A percentile compares a stretch with the other conserved stretches of the same genome.
These are phyloP conservation scores for Ogataea parapolymorpha DNA, from an alignment of 805 yeast genomes.

Conservation along the genomic window DNA sequence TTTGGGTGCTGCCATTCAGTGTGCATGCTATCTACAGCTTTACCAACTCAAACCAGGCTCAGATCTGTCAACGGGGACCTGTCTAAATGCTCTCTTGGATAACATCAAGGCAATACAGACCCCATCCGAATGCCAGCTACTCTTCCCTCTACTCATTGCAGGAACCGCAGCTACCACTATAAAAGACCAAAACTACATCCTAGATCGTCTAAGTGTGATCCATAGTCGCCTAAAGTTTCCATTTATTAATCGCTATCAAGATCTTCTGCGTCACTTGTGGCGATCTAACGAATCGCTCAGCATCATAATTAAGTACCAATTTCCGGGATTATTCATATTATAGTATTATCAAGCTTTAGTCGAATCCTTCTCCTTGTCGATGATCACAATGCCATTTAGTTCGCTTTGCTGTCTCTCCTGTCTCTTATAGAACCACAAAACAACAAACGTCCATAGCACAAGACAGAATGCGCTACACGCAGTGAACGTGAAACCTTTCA, in stretches of 20 bases:
- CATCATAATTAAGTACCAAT: constrained; percentile 1
- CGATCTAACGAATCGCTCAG: not conserved
- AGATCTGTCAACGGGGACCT: not conserved
- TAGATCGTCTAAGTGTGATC: not conserved
- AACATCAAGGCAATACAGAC: not conserved
- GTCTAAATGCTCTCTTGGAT: constrained; percentile 1
- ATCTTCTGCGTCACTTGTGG: constrained; percentile 2
- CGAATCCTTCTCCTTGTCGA: constrained; percentile 1
- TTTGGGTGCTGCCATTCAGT: constrained; percentile 3
- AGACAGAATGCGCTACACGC: constrained; percentile 15
- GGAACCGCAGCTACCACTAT: not conserved
- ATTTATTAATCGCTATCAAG: constrained; percentile 1
- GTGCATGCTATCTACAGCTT: constrained; percentile 5
- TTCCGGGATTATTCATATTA: constrained; percentile 5
- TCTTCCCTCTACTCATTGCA: constrained; percentile 4
- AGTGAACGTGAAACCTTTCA: constrained; percentile 30
- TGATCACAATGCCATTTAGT: constrained; percentile 7
- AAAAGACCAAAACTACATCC: constrained; percentile 1
- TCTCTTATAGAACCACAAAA: constrained; percentile 13
- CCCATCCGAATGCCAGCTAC: not conserved
- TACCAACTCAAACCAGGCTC: not conserved
- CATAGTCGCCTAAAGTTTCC: constrained; percentile 1
- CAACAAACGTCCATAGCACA: constrained; percentile 14
- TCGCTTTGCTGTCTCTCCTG: constrained; percentile 7
- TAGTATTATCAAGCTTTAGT: not conserved